Conservation (phyloP, 306 rosid species). For the Abrus pulchellus region DNA sequence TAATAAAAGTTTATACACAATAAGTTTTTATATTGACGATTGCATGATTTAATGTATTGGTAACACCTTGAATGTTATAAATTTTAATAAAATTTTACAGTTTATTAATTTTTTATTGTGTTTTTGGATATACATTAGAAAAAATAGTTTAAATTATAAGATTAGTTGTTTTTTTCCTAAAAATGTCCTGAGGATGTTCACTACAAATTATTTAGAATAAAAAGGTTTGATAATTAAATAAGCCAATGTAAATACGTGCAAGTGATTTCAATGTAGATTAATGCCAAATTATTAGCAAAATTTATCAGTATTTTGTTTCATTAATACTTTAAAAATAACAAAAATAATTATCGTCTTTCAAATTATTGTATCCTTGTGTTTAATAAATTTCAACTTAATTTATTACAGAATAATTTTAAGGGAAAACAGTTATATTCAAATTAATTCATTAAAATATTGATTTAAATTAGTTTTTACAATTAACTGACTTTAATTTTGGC, state of each 20-base stretch:
- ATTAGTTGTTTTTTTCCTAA: not conserved
- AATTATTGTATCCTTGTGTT: not conserved
- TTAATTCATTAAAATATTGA: not conserved
- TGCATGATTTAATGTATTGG: too few relatives aligned
- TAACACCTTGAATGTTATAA: too few relatives aligned
- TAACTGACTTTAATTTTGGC: not conserved
- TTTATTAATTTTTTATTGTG: too few relatives aligned
- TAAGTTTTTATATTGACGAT: too few relatives aligned
- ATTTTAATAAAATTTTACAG: too few relatives aligned
- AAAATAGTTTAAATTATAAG: not conserved
- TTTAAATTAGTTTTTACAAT: not conserved
- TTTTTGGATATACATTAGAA: too few relatives aligned
- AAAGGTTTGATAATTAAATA: not conserved
- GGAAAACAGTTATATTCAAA: not conserved
- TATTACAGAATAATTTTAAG: not conserved
- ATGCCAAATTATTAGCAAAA: not conserved
- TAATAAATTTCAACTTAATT: not conserved
- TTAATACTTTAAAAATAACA: not conserved
- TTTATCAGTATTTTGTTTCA: not conserved
- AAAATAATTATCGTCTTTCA: not conserved
- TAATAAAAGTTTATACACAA: too few relatives aligned
- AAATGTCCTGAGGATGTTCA: not conserved
- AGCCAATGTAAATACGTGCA: not conserved
- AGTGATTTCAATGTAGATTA: not conserved
- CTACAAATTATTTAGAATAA: not conserved